Conservation (phyloP, 2,329 filamentous ascomycete species). For the Colletotrichum lindemuthianum region DNA sequence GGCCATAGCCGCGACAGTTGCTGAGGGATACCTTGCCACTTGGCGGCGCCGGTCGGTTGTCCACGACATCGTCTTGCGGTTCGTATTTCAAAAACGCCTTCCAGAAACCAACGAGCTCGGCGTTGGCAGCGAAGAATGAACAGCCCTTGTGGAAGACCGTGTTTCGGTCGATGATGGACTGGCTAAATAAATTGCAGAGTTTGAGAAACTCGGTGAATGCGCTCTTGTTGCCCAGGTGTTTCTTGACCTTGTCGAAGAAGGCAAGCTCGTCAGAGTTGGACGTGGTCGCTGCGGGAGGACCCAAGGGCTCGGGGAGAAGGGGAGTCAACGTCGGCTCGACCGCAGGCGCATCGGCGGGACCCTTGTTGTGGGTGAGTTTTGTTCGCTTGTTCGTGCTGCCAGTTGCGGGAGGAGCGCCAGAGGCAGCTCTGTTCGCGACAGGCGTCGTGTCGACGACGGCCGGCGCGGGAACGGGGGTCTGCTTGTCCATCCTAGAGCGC, state of each 20-base stretch:
- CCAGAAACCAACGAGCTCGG: slow-evolving; percentile 90
- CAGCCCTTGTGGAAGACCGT: slow-evolving; percentile 84
- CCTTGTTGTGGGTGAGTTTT: slow-evolving; percentile 75
- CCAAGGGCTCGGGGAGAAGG: slow-evolving; percentile 85
- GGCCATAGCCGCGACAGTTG: slow-evolving; percentile 94
- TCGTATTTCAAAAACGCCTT: slow-evolving; percentile 84
- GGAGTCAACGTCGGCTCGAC: slow-evolving; percentile 91
- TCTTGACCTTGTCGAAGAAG: slow-evolving; percentile 97
- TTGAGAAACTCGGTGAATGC: slow-evolving; percentile 97
- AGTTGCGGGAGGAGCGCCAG: slow-evolving; percentile 42
- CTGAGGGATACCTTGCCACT: slow-evolving; percentile 88
- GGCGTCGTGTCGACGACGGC: slow-evolving; percentile 55
- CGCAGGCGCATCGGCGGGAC: slow-evolving; percentile 67
- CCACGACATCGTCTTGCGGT: slow-evolving; percentile 79
- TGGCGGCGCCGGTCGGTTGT: slow-evolving; percentile 80
- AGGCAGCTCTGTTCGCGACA: slow-evolving; percentile 40
- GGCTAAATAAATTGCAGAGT: slow-evolving; percentile 93
- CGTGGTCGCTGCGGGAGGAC: slow-evolving; percentile 77
- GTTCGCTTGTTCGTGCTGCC: slow-evolving; percentile 68
- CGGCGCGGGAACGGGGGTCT: slow-evolving; percentile 58
- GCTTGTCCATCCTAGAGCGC: slow-evolving; percentile 72
- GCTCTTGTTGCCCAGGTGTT: slow-evolving; percentile 91
- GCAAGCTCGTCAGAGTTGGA: slow-evolving; percentile 86
- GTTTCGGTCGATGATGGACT: slow-evolving; percentile 89
- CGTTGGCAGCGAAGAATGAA: slow-evolving; percentile 86